Conservation (phyloP, 352 stramenopile genomes). For the Phytophthora pistaciae region DNA sequence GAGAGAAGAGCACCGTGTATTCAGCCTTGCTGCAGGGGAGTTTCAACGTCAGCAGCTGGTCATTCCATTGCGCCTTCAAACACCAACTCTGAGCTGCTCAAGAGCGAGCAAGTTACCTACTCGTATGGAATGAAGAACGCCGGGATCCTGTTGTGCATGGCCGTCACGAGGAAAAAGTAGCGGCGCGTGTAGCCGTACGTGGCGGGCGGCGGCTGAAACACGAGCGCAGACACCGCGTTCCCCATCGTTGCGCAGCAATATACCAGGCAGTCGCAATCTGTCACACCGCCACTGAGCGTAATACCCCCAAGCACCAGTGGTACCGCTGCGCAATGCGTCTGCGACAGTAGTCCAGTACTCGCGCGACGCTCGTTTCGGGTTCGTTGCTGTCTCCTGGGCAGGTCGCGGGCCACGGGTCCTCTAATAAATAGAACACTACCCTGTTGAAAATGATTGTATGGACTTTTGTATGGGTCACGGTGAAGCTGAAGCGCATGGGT, state of each 20-base stretch:
- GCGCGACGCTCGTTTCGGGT: slow-evolving; percentile 16
- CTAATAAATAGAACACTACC: slow-evolving; percentile 39
- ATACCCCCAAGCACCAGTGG: not conserved
- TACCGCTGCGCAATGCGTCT: slow-evolving; percentile 2
- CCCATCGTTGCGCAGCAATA: slow-evolving; percentile 60
- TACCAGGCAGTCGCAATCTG: not conserved
- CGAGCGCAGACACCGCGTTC: slow-evolving; percentile 78
- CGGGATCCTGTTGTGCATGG: slow-evolving; percentile 90
- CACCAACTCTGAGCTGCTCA: not conserved
- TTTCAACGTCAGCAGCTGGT: slow-evolving; percentile 25
- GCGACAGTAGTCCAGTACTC: slow-evolving; percentile 3
- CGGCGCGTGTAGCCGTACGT: slow-evolving; percentile 83
- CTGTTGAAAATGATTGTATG: slow-evolving; percentile 32
- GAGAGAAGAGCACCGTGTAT: slow-evolving; percentile 97
- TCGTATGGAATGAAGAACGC: slow-evolving; percentile 96
- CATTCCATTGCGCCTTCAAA: not conserved
- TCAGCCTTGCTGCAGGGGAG: slow-evolving; percentile 75
- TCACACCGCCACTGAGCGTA: not conserved
- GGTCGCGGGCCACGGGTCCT: not conserved
- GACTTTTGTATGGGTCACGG: slow-evolving; percentile 18
- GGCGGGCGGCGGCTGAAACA: slow-evolving; percentile 89
- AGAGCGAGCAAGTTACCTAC: slow-evolving; percentile 42
- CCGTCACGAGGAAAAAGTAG: slow-evolving; percentile 96
- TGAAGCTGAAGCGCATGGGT: slow-evolving; percentile 17
- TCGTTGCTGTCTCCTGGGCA: slow-evolving; percentile 8